These are phyloP conservation scores for Trametes gibbosa DNA, from an alignment of 768 basidiomycete species.

Conservation along the genomic window DNA sequence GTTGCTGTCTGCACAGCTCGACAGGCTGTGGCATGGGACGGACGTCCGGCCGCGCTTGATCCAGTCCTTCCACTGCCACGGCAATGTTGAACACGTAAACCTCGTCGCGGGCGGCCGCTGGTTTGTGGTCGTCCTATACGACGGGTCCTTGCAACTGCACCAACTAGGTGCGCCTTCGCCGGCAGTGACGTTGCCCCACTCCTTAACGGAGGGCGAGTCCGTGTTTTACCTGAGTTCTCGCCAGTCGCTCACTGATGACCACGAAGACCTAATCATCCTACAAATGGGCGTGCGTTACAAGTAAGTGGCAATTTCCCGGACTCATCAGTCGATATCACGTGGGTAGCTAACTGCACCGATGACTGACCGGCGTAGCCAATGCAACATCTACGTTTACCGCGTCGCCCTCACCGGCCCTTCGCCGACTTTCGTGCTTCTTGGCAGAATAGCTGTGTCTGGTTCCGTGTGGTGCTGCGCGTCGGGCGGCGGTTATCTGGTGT, in stretches of 20 bases:
- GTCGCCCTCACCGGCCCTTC: conserved; percentile 6
- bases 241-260: conserved; percentile 13
- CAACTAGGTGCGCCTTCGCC: conserved; percentile 9
- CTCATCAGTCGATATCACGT: background rate
- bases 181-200: conserved; percentile 2
- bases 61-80: conserved; percentile 3
- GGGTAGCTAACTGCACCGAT: background rate
- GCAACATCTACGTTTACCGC: conserved; percentile 18
- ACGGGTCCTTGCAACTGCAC: conserved; percentile 13
- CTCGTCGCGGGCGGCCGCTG: conserved; percentile 14
- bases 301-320: background rate
- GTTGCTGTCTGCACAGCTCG: conserved; percentile 10
- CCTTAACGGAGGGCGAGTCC: conserved; percentile 15
- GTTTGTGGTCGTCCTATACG: conserved; percentile 15
- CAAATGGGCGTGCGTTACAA: conserved; percentile 20
- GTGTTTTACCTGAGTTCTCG: conserved; percentile 19
- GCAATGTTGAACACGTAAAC: conserved; percentile 11
- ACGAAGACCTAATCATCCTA: conserved; percentile 17
- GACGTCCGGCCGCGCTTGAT: conserved; percentile 7
- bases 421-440: conserved; percentile 9
- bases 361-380: conserved; percentile 8
- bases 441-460: conserved; percentile 10
- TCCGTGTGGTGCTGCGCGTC: conserved; percentile 18
- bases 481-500: conserved; percentile 11
- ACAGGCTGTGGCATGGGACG: conserved; percentile 10